Percentiles rank a stretch among this genome's conserved stretches.
phyloP scores from a whole-genome alignment of 768 basidiomycete species.

The Saitozyma sp. region DNA sequence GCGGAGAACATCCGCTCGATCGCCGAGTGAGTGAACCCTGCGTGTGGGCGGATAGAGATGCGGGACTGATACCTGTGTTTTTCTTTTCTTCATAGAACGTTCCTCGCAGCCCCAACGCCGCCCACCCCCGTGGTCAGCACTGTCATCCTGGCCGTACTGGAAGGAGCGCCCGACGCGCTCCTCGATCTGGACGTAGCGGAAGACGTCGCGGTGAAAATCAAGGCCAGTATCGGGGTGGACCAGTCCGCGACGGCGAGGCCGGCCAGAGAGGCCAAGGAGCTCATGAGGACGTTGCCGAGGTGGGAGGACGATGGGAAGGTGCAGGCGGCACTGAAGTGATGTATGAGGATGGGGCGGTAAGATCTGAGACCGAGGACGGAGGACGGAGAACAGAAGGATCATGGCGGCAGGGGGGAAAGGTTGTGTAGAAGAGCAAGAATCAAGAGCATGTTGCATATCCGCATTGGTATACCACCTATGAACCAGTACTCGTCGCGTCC shows the following conservation, averaged over 20 bases:
- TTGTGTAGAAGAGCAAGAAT: no score
- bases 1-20: slow-evolving; percentile 66
- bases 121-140: slow-evolving; percentile 57
- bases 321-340: slow-evolving; percentile 32
- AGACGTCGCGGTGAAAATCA: slow-evolving; percentile 70
- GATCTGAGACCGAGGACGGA: no score
- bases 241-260: slow-evolving; percentile 72
- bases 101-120: slow-evolving; percentile 69
- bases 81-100: slow-evolving; percentile 55
- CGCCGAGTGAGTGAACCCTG: slow-evolving; percentile 61
- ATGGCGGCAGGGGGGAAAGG: no score
- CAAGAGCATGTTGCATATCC: no score
- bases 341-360: no score
- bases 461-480: no score
- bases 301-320: slow-evolving; percentile 52
- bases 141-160: slow-evolving; percentile 50
- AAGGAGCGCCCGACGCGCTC: slow-evolving; percentile 62
- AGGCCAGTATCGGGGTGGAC: slow-evolving; percentile 69
- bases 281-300: slow-evolving; percentile 55
- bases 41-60: slow-evolving; percentile 5
- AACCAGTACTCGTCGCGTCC: no score
- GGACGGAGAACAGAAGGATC: no score
- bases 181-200: slow-evolving; percentile 64
- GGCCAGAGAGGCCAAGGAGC: slow-evolving; percentile 61
- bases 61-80: slow-evolving; percentile 7